Evolutionary conservation across 768 basidiomycete genomes (phyloP).

Genomic region (Suillus subaureus): DNA sequence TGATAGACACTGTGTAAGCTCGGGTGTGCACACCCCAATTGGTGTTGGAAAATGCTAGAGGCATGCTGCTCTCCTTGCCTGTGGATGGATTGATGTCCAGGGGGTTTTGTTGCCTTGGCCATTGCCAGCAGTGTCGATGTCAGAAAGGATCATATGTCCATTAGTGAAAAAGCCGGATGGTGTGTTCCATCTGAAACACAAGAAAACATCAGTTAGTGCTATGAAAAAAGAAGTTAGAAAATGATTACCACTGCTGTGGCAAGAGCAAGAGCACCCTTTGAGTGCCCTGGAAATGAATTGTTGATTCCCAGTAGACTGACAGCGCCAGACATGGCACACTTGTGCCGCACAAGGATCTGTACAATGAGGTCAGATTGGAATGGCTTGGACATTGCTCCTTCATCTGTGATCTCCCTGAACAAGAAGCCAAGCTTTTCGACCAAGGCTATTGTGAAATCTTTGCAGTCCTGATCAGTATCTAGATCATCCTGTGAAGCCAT

Average conservation of each 20-base stretch:
- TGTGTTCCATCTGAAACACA: background rate
- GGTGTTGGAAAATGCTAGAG: too few relatives aligned
- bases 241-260: background rate
- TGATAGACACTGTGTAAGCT: too few relatives aligned
- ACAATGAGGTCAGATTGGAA: constrained; percentile 3
- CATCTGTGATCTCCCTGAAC: constrained; percentile 1
- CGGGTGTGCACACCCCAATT: too few relatives aligned
- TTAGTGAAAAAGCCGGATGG: background rate
- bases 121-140: background rate
- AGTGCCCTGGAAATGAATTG: background rate
- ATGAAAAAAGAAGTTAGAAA: background rate
- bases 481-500: background rate
- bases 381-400: background rate
- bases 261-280: background rate
- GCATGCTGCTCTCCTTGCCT: too few relatives aligned
- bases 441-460: background rate
- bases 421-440: background rate
- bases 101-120: background rate
- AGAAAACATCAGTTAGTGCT: background rate
- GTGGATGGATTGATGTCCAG: background rate
- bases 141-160: background rate
- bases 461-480: background rate
- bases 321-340: background rate
- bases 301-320: background rate
- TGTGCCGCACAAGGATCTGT: constrained; percentile 5